These are phyloP conservation scores for Parietaria judaica DNA, from an alignment of 306 rosid species.

Conservation along the genomic window DNA sequence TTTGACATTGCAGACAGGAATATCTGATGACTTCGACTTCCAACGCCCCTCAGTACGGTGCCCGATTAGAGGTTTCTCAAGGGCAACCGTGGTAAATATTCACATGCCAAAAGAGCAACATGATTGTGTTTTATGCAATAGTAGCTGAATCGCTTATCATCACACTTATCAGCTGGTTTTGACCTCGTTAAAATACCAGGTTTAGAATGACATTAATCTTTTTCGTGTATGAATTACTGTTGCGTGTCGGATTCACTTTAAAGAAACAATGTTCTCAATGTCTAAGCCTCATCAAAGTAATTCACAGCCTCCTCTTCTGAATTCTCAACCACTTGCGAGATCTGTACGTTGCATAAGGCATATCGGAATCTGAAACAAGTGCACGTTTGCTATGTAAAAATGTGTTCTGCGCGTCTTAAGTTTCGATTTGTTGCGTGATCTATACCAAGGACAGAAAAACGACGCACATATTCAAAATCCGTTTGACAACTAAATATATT, in stretches of 20 bases:
- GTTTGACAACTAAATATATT: no score
- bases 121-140: neutral
- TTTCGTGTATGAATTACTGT: neutral
- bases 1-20: slow-evolving; percentile 56
- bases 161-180: neutral
- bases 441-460: no score
- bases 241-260: no score
- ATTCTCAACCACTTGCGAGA: no score
- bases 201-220: neutral
- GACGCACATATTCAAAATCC: no score
- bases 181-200: neutral
- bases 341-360: no score
- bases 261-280: neutral
- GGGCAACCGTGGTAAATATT: slow-evolving; percentile 3
- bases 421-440: no score
- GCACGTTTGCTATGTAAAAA: no score
- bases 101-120: neutral
- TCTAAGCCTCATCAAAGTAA: neutral
- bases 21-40: slow-evolving; percentile 87
- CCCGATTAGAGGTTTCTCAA: slow-evolving; percentile 26
- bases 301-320: neutral
- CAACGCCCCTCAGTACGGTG: slow-evolving; percentile 49
- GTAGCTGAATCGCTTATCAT: neutral
- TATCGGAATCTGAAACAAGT: no score
- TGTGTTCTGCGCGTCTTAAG: no score